These are phyloP conservation scores for Suillus spraguei DNA, from an alignment of 768 basidiomycete species.

Conservation along the genomic window DNA sequence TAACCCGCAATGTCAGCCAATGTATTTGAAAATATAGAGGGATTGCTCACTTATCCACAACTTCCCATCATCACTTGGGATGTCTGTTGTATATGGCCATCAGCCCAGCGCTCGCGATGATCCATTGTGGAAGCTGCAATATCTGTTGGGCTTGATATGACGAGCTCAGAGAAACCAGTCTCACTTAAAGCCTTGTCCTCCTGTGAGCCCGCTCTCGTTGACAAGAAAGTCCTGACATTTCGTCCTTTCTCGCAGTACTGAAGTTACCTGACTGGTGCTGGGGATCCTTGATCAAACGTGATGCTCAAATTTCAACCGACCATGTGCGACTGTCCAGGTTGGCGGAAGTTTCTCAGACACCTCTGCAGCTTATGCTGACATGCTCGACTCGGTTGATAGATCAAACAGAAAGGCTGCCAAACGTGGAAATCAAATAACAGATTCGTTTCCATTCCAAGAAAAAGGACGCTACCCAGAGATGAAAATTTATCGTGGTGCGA, in stretches of 20 bases:
- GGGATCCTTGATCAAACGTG: conserved; percentile 37
- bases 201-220: conserved; percentile 11
- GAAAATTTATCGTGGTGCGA: no score
- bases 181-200: conserved; percentile 9
- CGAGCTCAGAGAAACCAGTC: conserved; percentile 12
- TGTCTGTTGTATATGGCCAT: conserved; percentile 20
- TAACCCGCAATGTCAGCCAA: conserved; percentile 15
- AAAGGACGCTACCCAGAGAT: no score
- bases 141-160: neutral
- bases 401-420: no score
- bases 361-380: no score
- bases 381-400: no score
- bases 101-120: conserved; percentile 16
- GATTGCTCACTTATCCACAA: conserved; percentile 17
- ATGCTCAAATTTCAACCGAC: conserved; percentile 21
- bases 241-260: conserved; percentile 2
- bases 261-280: conserved; percentile 39
- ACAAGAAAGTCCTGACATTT: no score
- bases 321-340: neutral
- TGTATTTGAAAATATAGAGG: neutral
- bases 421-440: no score
- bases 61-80: conserved; percentile 32
- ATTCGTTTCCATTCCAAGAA: no score
- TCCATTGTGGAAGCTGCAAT: conserved; percentile 10
- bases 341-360: no score